Evolutionary conservation across 208 protist genomes (phyloP).

Genomic region (Acanthamoeba triangularis): DNA sequence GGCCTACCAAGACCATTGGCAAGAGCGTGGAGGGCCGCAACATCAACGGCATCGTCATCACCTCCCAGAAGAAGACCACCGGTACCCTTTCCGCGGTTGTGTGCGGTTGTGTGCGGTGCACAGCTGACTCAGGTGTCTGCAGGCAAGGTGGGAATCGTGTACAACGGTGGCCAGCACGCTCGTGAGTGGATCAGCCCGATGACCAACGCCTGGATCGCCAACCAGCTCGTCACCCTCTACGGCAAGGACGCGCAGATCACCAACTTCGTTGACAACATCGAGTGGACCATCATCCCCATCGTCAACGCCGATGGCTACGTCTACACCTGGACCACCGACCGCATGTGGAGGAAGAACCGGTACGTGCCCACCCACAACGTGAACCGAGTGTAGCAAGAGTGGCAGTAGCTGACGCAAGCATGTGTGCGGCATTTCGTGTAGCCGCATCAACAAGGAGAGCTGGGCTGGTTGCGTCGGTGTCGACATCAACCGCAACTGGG

Average conservation of each 20-base stretch:
- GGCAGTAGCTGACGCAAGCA: neutral
- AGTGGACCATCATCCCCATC: conserved; percentile 81
- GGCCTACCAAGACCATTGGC: neutral
- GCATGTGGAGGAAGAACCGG: conserved; percentile 86
- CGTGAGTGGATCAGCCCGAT: conserved; percentile 81
- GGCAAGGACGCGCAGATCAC: conserved; percentile 60
- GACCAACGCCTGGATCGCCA: conserved; percentile 75
- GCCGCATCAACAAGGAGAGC: conserved; percentile 29
- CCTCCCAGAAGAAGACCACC: neutral
- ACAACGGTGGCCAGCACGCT: conserved; percentile 78
- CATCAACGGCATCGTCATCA: conserved; percentile 56
- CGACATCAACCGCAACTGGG: conserved; percentile 86
- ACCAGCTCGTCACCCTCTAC: conserved; percentile 77
- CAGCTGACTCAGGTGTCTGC: no score
- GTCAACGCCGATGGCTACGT: conserved; percentile 83
- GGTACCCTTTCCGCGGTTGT: neutral
- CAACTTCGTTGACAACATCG: conserved; percentile 65
- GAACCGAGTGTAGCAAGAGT: no score
- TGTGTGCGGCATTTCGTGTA: neutral
- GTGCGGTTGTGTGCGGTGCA: no score
- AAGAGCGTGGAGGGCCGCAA: conserved; percentile 29
- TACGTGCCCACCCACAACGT: neutral
- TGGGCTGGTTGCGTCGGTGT: conserved; percentile 66
- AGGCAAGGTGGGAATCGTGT: conserved; percentile 1
- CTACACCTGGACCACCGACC: conserved; percentile 82